Evolutionary conservation across 495 filamentous ascomycete genomes (phyloP), one percentile per base, ranked within the genome.

Genomic region (Aspergillus haitiensis): DNA sequence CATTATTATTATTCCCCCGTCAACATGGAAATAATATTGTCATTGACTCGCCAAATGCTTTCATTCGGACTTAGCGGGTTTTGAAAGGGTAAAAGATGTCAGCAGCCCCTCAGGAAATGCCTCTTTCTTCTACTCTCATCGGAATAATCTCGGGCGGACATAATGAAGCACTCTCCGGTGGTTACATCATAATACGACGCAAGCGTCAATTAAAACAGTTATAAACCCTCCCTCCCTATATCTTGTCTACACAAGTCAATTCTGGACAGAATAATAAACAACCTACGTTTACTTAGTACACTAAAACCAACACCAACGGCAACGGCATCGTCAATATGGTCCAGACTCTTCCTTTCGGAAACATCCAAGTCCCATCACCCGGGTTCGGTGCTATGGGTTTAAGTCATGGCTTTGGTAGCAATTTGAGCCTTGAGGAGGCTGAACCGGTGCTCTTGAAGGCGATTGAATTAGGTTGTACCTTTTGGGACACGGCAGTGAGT

Each of bases 401-500:
- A 21, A 80, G 69, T 61, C 73, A 70, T 58, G 72, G 67, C 6
- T 33, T 80, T 61, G 79, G 79, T 8, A 70, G 35, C 34, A 74
- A 77, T 47, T 63, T 81, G 3, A 74, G 55, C 37, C 61, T 72
- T 6, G 76, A 82, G 53, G 58, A 82, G 61, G 76, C 79, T 8
- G 79, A 82, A 47, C 79, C 79, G 27, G 78, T 82, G 0, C 63
- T 82, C 1, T 57, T 79, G 42, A 80, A 80, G 58, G 79, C 78
- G 0, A 74, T 82, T 56, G 78, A 82, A 51, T 55, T 82, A 7
- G 78, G 78, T 9, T 82, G 78, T 49, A 81, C 77, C 5, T 82
- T 82, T 64, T 82, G 79, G 79, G 79, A 82, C 56, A 81, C 78
- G 40, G 79, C 79, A 45, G 78, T 78, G 58, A 55, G 73, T 55